A percentile compares a stretch with the other conserved stretches of the same genome.
These are phyloP conservation scores for Letharia columbiana DNA, from an alignment of 495 filamentous ascomycete species.

Conservation along the genomic window DNA sequence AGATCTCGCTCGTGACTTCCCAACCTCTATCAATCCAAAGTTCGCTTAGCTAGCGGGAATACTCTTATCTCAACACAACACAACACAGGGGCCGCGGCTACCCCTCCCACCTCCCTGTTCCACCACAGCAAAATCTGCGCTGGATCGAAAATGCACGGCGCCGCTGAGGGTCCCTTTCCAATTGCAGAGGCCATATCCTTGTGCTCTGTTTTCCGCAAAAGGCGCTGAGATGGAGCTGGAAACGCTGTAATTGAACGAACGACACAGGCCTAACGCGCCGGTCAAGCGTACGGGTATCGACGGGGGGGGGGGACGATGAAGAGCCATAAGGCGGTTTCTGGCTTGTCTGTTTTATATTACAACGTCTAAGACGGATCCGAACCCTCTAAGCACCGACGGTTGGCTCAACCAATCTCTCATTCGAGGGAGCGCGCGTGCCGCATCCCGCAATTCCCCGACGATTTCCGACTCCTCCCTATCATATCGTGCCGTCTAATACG, in stretches of 20 bases:
- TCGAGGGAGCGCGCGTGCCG: too few relatives aligned
- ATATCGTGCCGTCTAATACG: too few relatives aligned
- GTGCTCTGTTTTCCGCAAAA: background rate
- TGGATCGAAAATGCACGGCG: background rate
- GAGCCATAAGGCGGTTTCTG: background rate
- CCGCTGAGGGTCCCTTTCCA: too few relatives aligned
- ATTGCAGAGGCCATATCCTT: background rate
- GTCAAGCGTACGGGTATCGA: too few relatives aligned
- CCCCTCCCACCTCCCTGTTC: background rate
- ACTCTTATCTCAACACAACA: background rate
- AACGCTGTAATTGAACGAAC: background rate
- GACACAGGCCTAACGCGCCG: background rate
- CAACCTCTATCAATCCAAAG: background rate
- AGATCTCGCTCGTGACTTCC: background rate
- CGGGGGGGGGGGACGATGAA: too few relatives aligned
- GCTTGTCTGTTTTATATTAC: too few relatives aligned
- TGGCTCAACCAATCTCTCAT: too few relatives aligned
- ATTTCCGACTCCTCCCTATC: too few relatives aligned
- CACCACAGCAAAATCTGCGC: background rate
- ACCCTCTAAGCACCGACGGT: too few relatives aligned
- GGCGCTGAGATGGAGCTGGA: background rate
- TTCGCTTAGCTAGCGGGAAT: background rate
- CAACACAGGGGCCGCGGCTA: background rate
- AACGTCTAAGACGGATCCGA: too few relatives aligned
- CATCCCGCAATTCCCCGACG: too few relatives aligned